Base-by-base conservation (phyloP, 1,139 yeast genomes). In the Diutina siamensis region DNA sequence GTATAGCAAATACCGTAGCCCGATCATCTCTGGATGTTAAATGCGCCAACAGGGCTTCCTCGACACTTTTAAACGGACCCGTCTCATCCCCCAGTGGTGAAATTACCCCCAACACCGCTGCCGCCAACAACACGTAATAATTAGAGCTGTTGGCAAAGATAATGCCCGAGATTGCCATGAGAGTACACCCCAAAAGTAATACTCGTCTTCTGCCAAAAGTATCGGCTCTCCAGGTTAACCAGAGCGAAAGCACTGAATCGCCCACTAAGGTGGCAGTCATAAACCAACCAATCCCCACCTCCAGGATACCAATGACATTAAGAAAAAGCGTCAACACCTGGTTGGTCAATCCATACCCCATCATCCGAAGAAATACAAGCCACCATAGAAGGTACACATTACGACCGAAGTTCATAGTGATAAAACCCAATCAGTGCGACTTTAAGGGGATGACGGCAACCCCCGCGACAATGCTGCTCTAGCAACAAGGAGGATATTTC, bases 81-180 rank as follows among this genome's bases (percentile, higher is more conserved):
- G 92, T 86, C 57, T 88, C 97, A 55, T 83, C 92, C 15, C 96
- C 95, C 35, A 89, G 79, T 1, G 96, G 95, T 1, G 95, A 85
- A 4, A 88, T 83, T 12, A 88, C 88, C 0, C 74, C 76, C 9
- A 70, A 44, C 5, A 68, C 63, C 2, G 75, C 76, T 2, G 95
- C 94, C 3, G 71, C 25, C 31, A 88, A 64, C 42, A 88, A 64
- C 0, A 81, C 49, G 54, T 65, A 60, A 57, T 68, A 85, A 53
- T 76, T 74, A 52, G 54, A 31, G 44, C 21, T 3, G 13, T 22
- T 4, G 72, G 82, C 74, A 61, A 88, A 88, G 0, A 76, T 71
- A 1, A 75, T 48, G 1, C 96, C 95, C 4, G 95, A 73, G 0
- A 66, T 51, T 9, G 76, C 58, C 95, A 88, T 88, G 71, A 85